Evolutionary conservation across 306 rosid genomes (phyloP).

Genomic region (Citrullus amarus): DNA sequence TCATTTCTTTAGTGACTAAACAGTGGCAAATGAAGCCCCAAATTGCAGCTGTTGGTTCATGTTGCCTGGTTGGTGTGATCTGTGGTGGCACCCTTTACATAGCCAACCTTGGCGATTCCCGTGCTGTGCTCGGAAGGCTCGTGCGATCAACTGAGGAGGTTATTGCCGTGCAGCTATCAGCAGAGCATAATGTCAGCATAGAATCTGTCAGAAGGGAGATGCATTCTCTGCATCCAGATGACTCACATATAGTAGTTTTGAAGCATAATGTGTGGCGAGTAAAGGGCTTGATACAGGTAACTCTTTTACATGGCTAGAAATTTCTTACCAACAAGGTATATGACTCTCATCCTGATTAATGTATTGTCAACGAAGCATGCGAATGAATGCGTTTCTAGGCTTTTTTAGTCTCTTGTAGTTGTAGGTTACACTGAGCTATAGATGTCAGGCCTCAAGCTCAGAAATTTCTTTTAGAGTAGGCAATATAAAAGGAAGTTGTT

Average conservation of each 20-base stretch:
- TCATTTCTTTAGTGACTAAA: constrained; percentile 61
- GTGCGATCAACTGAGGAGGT: constrained; percentile 76
- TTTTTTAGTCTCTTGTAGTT: neutral
- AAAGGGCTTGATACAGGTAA: constrained; percentile 92
- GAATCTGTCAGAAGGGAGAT: constrained; percentile 89
- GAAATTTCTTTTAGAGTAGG: neutral
- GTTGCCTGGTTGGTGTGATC: constrained; percentile 77
- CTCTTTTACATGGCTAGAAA: neutral
- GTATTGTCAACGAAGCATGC: neutral
- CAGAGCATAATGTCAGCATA: constrained; percentile 78
- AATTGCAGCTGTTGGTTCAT: constrained; percentile 92
- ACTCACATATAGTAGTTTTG: constrained; percentile 61
- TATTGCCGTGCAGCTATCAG: constrained; percentile 62
- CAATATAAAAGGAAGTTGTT: neutral
- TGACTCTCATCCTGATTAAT: neutral
- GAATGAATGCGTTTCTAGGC: neutral
- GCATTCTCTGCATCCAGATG: constrained; percentile 88
- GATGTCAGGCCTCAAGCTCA: neutral
- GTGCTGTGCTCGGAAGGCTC: constrained; percentile 77
- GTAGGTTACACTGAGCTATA: neutral
- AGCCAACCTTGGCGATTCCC: constrained; percentile 96
- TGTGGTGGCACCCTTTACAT: constrained; percentile 65
- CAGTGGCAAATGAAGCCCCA: constrained; percentile 80
- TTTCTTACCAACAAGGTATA: neutral
- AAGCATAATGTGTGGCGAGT: constrained; percentile 98